phyloP scores from a whole-genome alignment of 805 yeast genomes.

The Zygoascus flipseniorum region DNA sequence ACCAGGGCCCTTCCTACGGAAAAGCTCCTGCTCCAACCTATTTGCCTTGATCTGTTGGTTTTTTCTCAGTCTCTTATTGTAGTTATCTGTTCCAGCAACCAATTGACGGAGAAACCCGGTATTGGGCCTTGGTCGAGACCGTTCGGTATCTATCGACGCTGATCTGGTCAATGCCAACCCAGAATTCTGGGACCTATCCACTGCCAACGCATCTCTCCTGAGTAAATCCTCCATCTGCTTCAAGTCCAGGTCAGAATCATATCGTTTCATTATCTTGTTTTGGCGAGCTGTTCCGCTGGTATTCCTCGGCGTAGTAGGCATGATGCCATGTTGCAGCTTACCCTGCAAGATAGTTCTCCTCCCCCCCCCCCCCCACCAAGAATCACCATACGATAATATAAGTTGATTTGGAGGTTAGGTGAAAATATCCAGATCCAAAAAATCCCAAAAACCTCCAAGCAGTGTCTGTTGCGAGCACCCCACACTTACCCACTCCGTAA shows the following conservation, averaged over 20 bases:
- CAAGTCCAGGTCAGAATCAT: background rate
- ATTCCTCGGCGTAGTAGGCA: no score
- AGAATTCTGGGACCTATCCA: no score
- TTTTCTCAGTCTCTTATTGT: background rate
- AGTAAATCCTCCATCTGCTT: conserved; percentile 8
- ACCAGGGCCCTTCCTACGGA: no score
- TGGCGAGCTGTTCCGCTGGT: no score
- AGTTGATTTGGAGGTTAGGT: background rate
- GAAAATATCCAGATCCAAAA: background rate
- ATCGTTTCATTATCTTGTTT: background rate
- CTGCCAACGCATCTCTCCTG: conserved; percentile 8
- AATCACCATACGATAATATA: background rate
- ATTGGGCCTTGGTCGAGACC: background rate
- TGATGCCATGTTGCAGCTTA: background rate
- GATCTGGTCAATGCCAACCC: no score
- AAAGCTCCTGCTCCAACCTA: no score
- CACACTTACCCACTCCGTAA: background rate
- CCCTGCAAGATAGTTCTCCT: background rate
- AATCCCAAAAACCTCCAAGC: no score
- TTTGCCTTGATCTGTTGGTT: no score
- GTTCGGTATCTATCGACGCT: no score
- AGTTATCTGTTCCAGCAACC: background rate
- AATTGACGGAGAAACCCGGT: background rate
- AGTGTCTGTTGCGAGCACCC: no score
- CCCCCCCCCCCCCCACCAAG: no score